phyloP scores from a whole-genome alignment of 495 filamentous ascomycete species.

The Lepidopterella palustris region DNA sequence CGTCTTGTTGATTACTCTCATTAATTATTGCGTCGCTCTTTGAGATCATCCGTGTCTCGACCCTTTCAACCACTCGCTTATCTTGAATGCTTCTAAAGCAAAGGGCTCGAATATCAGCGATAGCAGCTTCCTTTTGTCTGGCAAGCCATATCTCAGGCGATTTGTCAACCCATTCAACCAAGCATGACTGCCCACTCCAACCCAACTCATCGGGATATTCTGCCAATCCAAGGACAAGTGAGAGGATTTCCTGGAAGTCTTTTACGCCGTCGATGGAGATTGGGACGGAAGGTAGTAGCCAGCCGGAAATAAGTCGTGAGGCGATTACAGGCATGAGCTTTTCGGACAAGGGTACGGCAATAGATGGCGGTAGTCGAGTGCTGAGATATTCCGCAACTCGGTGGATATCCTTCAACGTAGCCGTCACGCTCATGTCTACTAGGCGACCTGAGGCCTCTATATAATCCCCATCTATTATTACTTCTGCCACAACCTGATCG shows the following conservation, averaged over 20 bases:
- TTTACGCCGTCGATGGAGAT: slow-evolving; percentile 60
- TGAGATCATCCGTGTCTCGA: slow-evolving; percentile 75
- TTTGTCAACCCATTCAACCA: slow-evolving; percentile 74
- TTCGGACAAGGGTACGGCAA: slow-evolving; percentile 56
- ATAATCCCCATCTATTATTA: slow-evolving; percentile 28
- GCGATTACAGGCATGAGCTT: slow-evolving; percentile 61
- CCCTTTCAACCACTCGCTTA: slow-evolving; percentile 64
- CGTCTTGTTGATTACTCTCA: slow-evolving; percentile 44
- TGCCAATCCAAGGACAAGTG: slow-evolving; percentile 56
- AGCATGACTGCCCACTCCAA: slow-evolving; percentile 61
- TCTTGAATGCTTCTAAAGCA: slow-evolving; percentile 57
- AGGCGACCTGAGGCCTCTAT: slow-evolving; percentile 24
- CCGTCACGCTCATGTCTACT: slow-evolving; percentile 35
- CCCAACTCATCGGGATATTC: slow-evolving; percentile 52
- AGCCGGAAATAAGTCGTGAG: slow-evolving; percentile 58
- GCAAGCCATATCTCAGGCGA: slow-evolving; percentile 78
- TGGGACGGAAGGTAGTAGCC: slow-evolving; percentile 72
- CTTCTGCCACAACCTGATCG: slow-evolving; percentile 19
- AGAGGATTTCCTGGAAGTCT: slow-evolving; percentile 59
- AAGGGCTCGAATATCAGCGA: slow-evolving; percentile 65
- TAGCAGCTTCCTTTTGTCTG: slow-evolving; percentile 69
- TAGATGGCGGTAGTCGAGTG: slow-evolving; percentile 54
- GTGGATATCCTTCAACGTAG: slow-evolving; percentile 54
- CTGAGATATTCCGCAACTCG: slow-evolving; percentile 59
- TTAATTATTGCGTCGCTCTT: slow-evolving; percentile 57